Conservation (phyloP, 441 rosid species). For the Isatis lusitanica region DNA sequence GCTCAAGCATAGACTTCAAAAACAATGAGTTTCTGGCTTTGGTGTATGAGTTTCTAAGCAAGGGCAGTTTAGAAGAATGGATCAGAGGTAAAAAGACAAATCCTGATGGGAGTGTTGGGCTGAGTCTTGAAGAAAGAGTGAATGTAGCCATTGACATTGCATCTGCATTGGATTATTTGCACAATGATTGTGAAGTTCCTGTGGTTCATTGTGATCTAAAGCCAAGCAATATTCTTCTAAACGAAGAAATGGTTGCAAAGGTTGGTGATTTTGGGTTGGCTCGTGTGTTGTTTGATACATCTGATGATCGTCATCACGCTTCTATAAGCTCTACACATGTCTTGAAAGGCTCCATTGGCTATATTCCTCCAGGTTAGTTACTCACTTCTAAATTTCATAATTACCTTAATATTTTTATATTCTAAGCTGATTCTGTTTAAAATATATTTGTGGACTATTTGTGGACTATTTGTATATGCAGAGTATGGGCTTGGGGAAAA, state of each 20-base stretch:
- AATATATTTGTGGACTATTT: neutral
- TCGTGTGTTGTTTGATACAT: conserved; percentile 32
- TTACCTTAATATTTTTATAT: neutral
- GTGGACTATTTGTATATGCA: conserved; percentile 27
- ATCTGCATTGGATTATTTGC: conserved; percentile 55
- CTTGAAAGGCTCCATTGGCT: conserved; percentile 56
- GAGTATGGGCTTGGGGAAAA: conserved; percentile 53
- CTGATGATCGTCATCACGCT: conserved; percentile 25
- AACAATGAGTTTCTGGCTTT: conserved; percentile 51
- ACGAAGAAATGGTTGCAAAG: conserved; percentile 48
- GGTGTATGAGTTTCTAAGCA: conserved; percentile 47
- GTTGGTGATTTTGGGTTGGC: conserved; percentile 63
- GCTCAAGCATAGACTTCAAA: conserved; percentile 51
- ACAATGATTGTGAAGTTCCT: conserved; percentile 46
- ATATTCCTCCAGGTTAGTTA: conserved; percentile 57
- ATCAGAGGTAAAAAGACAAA: conserved; percentile 39
- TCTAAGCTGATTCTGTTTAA: neutral
- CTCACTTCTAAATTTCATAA: neutral
- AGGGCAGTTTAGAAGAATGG: conserved; percentile 59
- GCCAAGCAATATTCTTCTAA: conserved; percentile 54
- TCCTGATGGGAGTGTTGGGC: conserved; percentile 34
- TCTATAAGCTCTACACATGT: conserved; percentile 43
- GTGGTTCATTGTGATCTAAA: conserved; percentile 60
- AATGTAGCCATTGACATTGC: conserved; percentile 50
- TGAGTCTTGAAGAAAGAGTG: conserved; percentile 46